Conservation (phyloP, 2,329 filamentous ascomycete species). For the Pseudocercospora cruenta region DNA sequence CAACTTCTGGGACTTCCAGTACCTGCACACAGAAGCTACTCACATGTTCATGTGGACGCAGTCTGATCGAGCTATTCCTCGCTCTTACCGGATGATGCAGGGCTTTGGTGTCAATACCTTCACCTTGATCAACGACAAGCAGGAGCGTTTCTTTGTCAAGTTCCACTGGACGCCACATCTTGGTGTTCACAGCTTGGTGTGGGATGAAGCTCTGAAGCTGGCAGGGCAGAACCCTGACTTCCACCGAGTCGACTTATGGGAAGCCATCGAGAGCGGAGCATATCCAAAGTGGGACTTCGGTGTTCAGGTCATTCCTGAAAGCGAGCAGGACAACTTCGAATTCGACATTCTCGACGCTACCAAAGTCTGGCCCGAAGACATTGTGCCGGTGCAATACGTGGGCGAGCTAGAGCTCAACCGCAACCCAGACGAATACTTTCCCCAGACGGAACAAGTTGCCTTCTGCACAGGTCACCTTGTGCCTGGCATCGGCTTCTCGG, state of each 20-base stretch:
- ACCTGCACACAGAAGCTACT: constrained; percentile 65
- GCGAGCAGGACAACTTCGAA: constrained; percentile 74
- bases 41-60: constrained; percentile 71
- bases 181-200: constrained; percentile 75
- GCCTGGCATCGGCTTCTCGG: constrained; percentile 75
- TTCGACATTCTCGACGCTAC: constrained; percentile 86
- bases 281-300: constrained; percentile 82
- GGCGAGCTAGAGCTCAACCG: constrained; percentile 79
- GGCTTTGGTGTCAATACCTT: constrained; percentile 84
- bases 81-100: constrained; percentile 78
- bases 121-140: constrained; percentile 68
- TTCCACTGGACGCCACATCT: constrained; percentile 76
- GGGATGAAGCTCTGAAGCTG: constrained; percentile 79
- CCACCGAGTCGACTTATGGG: constrained; percentile 75
- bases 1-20: constrained; percentile 70
- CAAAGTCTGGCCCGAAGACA: constrained; percentile 81
- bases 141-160: constrained; percentile 74
- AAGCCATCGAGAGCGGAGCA: constrained; percentile 71
- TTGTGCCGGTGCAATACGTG: constrained; percentile 74
- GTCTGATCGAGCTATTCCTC: constrained; percentile 62
- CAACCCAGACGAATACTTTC: constrained; percentile 80
- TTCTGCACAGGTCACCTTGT: constrained; percentile 82
- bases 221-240: constrained; percentile 77
- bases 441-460: constrained; percentile 79
- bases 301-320: constrained; percentile 76